Percentiles rank a stretch among this genome's conserved stretches.
Conservation (phyloP, 352 stramenopile species). For the Aphanomyces invadans region DNA sequence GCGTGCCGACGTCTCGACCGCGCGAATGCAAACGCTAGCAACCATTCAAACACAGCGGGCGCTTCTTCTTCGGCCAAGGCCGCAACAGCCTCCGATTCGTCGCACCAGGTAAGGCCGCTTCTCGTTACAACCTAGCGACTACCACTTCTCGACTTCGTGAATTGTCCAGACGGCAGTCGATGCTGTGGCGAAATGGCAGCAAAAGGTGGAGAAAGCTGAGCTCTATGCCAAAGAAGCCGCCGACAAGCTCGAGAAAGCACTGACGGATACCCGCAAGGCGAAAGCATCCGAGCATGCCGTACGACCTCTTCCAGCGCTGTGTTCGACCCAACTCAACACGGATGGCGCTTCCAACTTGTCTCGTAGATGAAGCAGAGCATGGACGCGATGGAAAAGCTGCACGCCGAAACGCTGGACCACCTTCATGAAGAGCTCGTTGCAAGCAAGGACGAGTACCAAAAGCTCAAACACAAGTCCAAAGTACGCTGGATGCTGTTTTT, state of each 20-base stretch:
- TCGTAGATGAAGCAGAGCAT: constrained; percentile 16
- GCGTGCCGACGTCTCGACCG: constrained; percentile 72
- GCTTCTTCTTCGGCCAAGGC: no score
- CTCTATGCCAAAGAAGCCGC: constrained; percentile 39
- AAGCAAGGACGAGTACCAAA: constrained; percentile 42
- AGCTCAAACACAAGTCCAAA: constrained; percentile 51
- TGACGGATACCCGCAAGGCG: constrained; percentile 2
- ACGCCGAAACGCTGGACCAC: constrained; percentile 49
- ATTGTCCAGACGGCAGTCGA: not conserved
- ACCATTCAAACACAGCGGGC: no score
- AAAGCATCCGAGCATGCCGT: constrained; percentile 52
- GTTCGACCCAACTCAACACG: no score
- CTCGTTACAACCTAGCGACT: no score
- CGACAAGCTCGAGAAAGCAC: constrained; percentile 33
- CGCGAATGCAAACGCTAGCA: no score
- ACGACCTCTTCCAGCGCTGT: no score
- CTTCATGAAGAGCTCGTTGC: constrained; percentile 56
- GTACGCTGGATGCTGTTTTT: constrained; percentile 27
- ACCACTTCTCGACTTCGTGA: no score
- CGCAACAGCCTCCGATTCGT: no score
- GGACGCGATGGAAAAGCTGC: constrained; percentile 31
- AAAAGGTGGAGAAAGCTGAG: not conserved
- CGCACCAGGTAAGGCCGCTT: no score
- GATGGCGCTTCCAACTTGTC: no score
- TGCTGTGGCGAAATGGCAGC: not conserved